Evolutionary conservation across 1,284 basidiomycete species (phyloP).

Genomic region (Phellopilus nigrolimitatus): DNA sequence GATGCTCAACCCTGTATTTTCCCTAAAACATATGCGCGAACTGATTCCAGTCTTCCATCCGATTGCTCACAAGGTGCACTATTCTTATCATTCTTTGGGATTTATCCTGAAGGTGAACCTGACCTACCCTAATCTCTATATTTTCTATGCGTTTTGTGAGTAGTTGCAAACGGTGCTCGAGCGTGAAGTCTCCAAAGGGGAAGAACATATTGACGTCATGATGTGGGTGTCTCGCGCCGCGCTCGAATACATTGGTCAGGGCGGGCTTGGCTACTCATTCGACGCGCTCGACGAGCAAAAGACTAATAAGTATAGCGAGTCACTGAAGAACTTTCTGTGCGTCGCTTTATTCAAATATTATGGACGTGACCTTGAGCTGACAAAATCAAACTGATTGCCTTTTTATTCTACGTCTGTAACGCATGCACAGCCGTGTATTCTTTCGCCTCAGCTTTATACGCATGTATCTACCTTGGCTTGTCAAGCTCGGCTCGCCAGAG

Average conservation of each 20-base stretch:
- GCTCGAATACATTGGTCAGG: constrained; percentile 22
- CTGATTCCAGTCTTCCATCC: too few species aligned
- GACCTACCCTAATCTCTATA: not conserved
- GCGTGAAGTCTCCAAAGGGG: too few species aligned
- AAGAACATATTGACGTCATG: constrained; percentile 12
- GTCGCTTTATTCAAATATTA: constrained; percentile 5
- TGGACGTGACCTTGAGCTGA: not conserved
- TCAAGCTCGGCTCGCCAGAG: too few species aligned
- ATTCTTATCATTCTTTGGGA: too few species aligned
- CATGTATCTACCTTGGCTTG: too few species aligned
- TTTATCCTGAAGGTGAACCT: constrained; percentile 26
- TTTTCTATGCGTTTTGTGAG: not conserved
- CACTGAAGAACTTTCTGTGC: too few species aligned
- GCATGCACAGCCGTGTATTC: not conserved
- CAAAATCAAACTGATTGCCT: not conserved
- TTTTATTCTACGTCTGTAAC: not conserved
- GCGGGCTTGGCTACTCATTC: constrained; percentile 22
- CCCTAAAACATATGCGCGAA: too few species aligned
- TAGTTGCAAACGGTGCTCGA: not conserved
- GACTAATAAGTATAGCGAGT: too few species aligned
- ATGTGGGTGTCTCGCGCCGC: constrained; percentile 18
- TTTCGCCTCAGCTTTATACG: not conserved
- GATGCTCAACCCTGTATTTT: too few species aligned
- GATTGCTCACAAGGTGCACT: too few species aligned
- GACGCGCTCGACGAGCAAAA: constrained; percentile 10